Evolutionary conservation across 2,329 filamentous ascomycete species (phyloP).

Genomic region (Aspergillus quadrilineatus): DNA sequence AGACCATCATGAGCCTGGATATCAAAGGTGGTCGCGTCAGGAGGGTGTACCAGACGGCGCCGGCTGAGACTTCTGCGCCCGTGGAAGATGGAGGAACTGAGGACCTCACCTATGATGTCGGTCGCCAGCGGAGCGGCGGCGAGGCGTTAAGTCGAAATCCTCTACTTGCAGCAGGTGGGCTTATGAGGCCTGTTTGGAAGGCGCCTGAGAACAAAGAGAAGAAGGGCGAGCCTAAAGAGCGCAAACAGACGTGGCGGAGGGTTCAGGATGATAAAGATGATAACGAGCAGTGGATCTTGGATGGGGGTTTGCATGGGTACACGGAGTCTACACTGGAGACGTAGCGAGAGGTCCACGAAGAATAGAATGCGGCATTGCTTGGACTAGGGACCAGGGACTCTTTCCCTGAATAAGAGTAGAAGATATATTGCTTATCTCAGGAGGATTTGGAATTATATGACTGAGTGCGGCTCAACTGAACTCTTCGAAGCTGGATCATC

Average conservation of each 20-base stretch:
- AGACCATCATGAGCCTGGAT: slow-evolving; percentile 81
- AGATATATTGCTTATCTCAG: no score
- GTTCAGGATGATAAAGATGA: slow-evolving; percentile 50
- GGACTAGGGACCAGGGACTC: no score
- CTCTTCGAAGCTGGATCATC: neutral
- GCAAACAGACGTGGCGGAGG: slow-evolving; percentile 46
- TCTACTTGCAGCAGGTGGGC: slow-evolving; percentile 43
- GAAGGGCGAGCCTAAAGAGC: slow-evolving; percentile 24
- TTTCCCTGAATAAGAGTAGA: no score
- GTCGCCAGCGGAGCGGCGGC: slow-evolving; percentile 21
- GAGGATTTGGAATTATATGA: no score
- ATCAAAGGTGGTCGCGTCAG: slow-evolving; percentile 75
- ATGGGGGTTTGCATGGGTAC: slow-evolving; percentile 44
- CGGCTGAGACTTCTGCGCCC: slow-evolving; percentile 23
- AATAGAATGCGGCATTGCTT: no score
- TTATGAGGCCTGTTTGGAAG: slow-evolving; percentile 49
- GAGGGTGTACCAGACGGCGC: slow-evolving; percentile 44
- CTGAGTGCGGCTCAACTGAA: neutral
- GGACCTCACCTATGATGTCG: slow-evolving; percentile 18
- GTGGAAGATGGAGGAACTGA: slow-evolving; percentile 21
- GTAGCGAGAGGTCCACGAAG: neutral
- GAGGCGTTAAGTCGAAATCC: slow-evolving; percentile 47
- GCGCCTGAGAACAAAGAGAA: slow-evolving; percentile 29
- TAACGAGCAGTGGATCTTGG: slow-evolving; percentile 50
- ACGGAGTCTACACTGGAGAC: slow-evolving; percentile 8